Evolutionary conservation across 23 red algal species (phyloP).

Genomic region (Gracilariopsis chorda): DNA sequence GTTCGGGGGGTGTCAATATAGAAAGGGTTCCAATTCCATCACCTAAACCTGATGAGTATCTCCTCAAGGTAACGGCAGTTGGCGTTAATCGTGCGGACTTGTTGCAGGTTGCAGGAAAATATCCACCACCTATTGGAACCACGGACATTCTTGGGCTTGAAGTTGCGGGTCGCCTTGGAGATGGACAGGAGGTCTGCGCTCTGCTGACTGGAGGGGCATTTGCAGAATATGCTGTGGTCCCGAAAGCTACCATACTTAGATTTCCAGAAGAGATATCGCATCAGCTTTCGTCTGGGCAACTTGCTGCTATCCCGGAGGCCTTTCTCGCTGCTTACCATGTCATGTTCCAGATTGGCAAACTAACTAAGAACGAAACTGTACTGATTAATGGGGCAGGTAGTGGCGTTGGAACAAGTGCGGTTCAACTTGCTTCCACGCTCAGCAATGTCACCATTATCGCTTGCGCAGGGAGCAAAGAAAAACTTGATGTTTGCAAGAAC

Average conservation of each 20-base stretch:
- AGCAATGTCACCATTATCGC: conserved; percentile 65
- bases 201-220: conserved; percentile 83
- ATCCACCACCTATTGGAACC: conserved; percentile 78
- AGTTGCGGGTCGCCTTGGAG: conserved; percentile 47
- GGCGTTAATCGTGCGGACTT: conserved; percentile 92
- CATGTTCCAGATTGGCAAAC: conserved; percentile 52
- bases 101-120: conserved; percentile 76
- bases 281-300: conserved; percentile 32
- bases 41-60: conserved; percentile 35
- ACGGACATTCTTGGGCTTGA: conserved; percentile 87
- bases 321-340: conserved; percentile 88
- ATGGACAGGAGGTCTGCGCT: conserved; percentile 70
- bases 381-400: conserved; percentile 83
- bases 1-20: neutral
- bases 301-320: conserved; percentile 82
- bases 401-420: conserved; percentile 81
- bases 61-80: conserved; percentile 62
- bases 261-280: conserved; percentile 30
- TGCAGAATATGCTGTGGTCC: conserved; percentile 69
- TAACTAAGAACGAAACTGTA: conserved; percentile 57
- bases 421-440: conserved; percentile 69
- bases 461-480: conserved; percentile 53
- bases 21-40: conserved; percentile 24
- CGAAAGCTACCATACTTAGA: conserved; percentile 16
- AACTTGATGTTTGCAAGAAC: conserved; percentile 49